Base-by-base conservation (phyloP, 2,329 filamentous ascomycete species). In the Cordyceps cicadae region DNA sequence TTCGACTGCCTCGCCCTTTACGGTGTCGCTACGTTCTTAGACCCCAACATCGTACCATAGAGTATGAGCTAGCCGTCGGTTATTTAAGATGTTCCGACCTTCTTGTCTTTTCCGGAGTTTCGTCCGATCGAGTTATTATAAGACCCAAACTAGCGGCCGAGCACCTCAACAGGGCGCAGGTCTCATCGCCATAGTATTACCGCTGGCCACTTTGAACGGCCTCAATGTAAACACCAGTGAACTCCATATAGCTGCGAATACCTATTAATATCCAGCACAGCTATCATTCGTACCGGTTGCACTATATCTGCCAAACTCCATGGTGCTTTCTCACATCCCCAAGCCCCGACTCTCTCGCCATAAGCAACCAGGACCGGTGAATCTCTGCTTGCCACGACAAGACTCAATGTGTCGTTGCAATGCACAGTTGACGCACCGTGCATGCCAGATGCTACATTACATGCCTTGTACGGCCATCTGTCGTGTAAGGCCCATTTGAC, bases 371-470 rank as follows among this genome's bases (percentile, higher is more conserved):
- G 37, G 39, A 39, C 37, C 12, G 17, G 39, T 41, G 39, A 17
- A 17, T 34, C 29, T 15, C 43, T 59, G 46, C 41, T 39, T 48
- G 41, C 43, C 50, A 46, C 39, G 9, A 17, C 50, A 29, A 26
- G 58, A 41, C 21, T 43, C 11, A 37, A 15, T 12, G 41, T 49
- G 32, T 17, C n/a, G 32, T 49, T 24, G 19, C 4, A 29, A 29
- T 26, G n/a, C 57, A n/a, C 21, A n/a, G 56, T 29, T 17, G 56
- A 37, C 9, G 41, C 19, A 15, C 21, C 11, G 41, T 21, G 50
- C 32, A 48, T 59, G 41, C 41, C 50, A 51, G 24, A 60, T 53
- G 41, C 41, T 32, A 60, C 57, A 41, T 29, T 39, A 34, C 50
- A 60, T 46, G 57, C 9, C 29, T 32, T 53, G 51, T 34, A 32